These are phyloP conservation scores for Talaromyces sp. DNA, from an alignment of 2,329 filamentous ascomycete genomes.

Conservation along the genomic window DNA sequence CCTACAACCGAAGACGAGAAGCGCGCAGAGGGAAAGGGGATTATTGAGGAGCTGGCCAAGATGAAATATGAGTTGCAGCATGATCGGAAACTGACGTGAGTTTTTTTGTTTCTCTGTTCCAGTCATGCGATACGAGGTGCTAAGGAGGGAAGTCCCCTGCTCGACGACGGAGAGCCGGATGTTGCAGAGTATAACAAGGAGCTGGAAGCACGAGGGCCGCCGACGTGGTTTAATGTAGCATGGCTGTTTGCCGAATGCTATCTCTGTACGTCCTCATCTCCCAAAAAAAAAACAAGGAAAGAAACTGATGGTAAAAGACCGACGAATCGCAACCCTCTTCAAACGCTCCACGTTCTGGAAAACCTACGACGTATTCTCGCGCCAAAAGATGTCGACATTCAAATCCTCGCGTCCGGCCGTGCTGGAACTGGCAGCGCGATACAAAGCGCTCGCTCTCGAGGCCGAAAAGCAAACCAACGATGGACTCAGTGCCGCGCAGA, in stretches of 20 bases:
- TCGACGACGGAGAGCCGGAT: conserved; percentile 71
- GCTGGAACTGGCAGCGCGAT: conserved; percentile 72
- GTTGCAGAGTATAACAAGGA: conserved; percentile 81
- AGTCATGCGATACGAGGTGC: background rate
- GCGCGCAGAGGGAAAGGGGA: conserved; percentile 74
- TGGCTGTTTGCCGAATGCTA: conserved; percentile 97
- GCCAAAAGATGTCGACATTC: conserved; percentile 89
- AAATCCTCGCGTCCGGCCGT: conserved; percentile 84
- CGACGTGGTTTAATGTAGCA: conserved; percentile 75
- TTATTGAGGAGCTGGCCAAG: conserved; percentile 70
- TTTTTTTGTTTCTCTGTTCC: conserved; percentile 5
- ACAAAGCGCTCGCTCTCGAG: conserved; percentile 67
- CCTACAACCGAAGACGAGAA: conserved; percentile 55
- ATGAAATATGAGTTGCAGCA: conserved; percentile 97
- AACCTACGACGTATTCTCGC: conserved; percentile 79
- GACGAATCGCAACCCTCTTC: conserved; percentile 78
- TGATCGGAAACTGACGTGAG: conserved; percentile 70
- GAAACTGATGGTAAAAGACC: conserved; percentile 34
- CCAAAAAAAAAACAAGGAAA: background rate
- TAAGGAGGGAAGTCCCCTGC: conserved; percentile 54
- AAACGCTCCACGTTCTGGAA: conserved; percentile 76
- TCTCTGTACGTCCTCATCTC: conserved; percentile 50
- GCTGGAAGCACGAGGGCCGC: conserved; percentile 65
- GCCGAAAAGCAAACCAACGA: conserved; percentile 44
- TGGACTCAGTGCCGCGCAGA: conserved; percentile 35